These are phyloP conservation scores for Cucurbita pepo DNA, from an alignment of 306 rosid species.

Conservation along the genomic window DNA sequence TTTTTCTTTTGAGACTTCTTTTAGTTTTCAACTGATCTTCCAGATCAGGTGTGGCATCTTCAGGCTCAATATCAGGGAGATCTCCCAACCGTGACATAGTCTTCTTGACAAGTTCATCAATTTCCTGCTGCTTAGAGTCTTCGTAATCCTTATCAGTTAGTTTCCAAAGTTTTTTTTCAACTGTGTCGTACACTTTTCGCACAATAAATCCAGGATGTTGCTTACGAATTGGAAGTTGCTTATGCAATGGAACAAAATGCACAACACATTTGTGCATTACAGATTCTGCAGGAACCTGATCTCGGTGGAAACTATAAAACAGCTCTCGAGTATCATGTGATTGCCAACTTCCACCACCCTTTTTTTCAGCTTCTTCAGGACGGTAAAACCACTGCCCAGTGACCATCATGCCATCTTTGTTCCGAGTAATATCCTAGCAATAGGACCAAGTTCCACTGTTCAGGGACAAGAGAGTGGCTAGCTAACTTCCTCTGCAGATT, in stretches of 20 bases:
- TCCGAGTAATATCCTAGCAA: slow-evolving; percentile 58
- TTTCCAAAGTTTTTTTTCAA: slow-evolving; percentile 77
- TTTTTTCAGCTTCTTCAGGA: slow-evolving; percentile 89
- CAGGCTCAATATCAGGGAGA: slow-evolving; percentile 60
- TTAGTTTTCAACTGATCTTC: slow-evolving; percentile 48
- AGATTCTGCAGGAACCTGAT: slow-evolving; percentile 90
- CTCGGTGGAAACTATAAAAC: slow-evolving; percentile 93
- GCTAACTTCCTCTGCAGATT: slow-evolving; percentile 10
- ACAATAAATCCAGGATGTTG: slow-evolving; percentile 89
- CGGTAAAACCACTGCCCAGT: slow-evolving; percentile 97
- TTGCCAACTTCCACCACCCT: slow-evolving; percentile 80
- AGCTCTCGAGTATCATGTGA: slow-evolving; percentile 87
- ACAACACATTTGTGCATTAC: slow-evolving; percentile 91
- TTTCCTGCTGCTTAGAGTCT: slow-evolving; percentile 65
- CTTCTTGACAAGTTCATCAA: slow-evolving; percentile 73
- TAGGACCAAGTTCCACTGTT: slow-evolving; percentile 10
- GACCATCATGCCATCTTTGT: slow-evolving; percentile 48
- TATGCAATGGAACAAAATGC: slow-evolving; percentile 74
- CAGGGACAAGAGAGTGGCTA: slow-evolving; percentile 3
- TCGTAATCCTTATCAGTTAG: slow-evolving; percentile 83
- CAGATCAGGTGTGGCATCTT: slow-evolving; percentile 34
- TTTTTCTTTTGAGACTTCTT: slow-evolving; percentile 49
- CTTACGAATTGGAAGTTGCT: slow-evolving; percentile 79
- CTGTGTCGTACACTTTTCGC: slow-evolving; percentile 85
- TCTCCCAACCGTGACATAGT: slow-evolving; percentile 51